Percentiles rank a stretch among this genome's conserved stretches.
Conservation (phyloP, 2,329 filamentous ascomycete species). For the Diaporthe humulicola region DNA sequence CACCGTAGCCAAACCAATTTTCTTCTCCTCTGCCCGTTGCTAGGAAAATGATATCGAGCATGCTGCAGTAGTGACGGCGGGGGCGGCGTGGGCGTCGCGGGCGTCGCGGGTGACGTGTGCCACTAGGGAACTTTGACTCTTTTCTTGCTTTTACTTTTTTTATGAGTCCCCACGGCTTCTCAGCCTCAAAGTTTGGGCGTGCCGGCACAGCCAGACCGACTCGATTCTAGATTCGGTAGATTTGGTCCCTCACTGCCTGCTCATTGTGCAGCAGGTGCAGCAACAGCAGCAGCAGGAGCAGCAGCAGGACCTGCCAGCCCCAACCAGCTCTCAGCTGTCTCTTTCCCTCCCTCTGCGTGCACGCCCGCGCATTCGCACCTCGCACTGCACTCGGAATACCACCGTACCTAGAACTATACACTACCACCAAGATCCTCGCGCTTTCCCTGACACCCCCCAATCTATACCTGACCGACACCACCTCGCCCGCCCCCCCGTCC, state of each 20-base stretch:
- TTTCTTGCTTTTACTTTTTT: conserved; percentile 9
- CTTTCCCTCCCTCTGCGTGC: background rate
- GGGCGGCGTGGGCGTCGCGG: background rate
- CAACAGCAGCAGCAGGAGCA: background rate
- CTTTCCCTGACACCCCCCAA: conserved; percentile 31
- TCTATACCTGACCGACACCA: conserved; percentile 35
- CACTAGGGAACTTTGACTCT: conserved; percentile 14
- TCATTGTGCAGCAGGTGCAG: conserved; percentile 3
- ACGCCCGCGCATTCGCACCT: conserved; percentile 23
- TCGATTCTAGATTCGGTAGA: conserved; percentile 30
- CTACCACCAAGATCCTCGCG: conserved; percentile 17
- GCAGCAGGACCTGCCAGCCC: background rate
- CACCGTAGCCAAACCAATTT: background rate
- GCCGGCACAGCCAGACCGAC: conserved; percentile 26
- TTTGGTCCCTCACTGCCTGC: background rate
- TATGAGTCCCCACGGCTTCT: conserved; percentile 19
- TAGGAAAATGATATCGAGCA: background rate
- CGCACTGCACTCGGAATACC: conserved; percentile 25
- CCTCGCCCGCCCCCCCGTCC: conserved; percentile 26
- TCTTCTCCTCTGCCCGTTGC: background rate
- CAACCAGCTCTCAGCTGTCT: background rate
- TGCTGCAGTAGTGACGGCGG: background rate
- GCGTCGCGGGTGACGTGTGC: conserved; percentile 23
- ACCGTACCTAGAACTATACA: conserved; percentile 16
- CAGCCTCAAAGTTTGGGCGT: conserved; percentile 30